phyloP scores from a whole-genome alignment of 1,139 yeast genomes.

The Candida glucosophila region DNA sequence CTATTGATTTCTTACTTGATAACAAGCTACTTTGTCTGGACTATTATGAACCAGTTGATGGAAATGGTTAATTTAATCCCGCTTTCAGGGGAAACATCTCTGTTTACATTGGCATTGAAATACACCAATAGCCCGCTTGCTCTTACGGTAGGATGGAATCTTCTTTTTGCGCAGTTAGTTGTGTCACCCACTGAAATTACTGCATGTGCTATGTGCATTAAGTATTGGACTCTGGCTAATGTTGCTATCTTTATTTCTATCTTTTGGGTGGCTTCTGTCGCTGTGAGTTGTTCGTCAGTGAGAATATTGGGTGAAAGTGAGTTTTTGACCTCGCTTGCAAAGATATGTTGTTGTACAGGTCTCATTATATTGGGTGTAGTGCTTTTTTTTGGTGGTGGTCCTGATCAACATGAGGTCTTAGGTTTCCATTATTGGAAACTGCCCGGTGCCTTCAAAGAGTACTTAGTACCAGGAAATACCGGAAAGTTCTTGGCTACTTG shows the following conservation, averaged over 20 bases:
- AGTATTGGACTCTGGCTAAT: slow-evolving; percentile 47
- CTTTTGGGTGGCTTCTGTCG: slow-evolving; percentile 14
- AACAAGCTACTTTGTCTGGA: slow-evolving; percentile 42
- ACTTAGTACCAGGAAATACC: slow-evolving; percentile 38
- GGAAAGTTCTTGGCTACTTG: slow-evolving; percentile 45
- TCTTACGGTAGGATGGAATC: slow-evolving; percentile 72
- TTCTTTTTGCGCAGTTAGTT: slow-evolving; percentile 60
- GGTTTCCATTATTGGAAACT: slow-evolving; percentile 37
- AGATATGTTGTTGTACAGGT: slow-evolving; percentile 16
- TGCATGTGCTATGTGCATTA: slow-evolving; percentile 67
- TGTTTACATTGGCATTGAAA: slow-evolving; percentile 40
- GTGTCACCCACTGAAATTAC: slow-evolving; percentile 72
- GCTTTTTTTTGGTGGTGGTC: slow-evolving; percentile 25
- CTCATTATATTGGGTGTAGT: slow-evolving; percentile 18
- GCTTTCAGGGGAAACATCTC: slow-evolving; percentile 53
- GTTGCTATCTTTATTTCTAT: slow-evolving; percentile 20
- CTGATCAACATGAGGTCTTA: slow-evolving; percentile 12
- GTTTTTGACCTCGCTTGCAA: slow-evolving; percentile 19
- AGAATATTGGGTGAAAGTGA: slow-evolving; percentile 24
- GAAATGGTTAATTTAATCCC: slow-evolving; percentile 61
- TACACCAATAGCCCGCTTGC: slow-evolving; percentile 58
- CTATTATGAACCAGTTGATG: slow-evolving; percentile 58
- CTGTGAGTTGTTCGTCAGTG: slow-evolving; percentile 15
- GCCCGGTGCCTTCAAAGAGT: slow-evolving; percentile 38
- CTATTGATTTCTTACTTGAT: slow-evolving; percentile 28